Conservation (phyloP, 371 early-diverging fungal genomes). For the Mucor indicus region DNA sequence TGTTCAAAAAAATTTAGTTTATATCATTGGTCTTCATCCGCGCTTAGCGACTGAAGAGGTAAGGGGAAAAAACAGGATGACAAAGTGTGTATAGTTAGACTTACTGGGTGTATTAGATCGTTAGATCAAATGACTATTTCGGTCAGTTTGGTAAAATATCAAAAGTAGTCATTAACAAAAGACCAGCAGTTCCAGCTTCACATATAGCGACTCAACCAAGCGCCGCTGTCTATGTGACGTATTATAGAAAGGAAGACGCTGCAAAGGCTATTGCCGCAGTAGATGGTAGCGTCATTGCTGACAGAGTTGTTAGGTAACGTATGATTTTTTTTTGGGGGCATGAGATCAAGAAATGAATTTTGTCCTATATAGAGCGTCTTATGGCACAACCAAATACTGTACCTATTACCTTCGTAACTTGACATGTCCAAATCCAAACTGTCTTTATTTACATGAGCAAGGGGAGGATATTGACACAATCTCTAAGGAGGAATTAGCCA, state of each 20-base stretch:
- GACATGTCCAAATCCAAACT: conserved; percentile 76
- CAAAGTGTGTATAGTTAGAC: not conserved
- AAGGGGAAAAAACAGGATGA: conserved; percentile 6
- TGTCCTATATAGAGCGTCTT: conserved; percentile 62
- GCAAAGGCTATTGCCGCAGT: conserved; percentile 85
- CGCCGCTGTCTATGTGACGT: conserved; percentile 84
- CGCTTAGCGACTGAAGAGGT: conserved; percentile 89
- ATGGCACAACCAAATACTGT: conserved; percentile 92
- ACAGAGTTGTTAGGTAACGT: conserved; percentile 68
- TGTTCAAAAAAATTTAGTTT: conserved; percentile 93
- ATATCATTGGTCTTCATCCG: conserved; percentile 88
- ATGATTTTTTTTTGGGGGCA: not conserved
- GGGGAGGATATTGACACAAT: conserved; percentile 79
- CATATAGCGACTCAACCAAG: conserved; percentile 33
- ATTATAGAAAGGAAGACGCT: conserved; percentile 86
- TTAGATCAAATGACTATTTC: conserved; percentile 82
- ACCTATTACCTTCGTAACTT: conserved; percentile 77
- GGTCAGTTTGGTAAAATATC: conserved; percentile 94
- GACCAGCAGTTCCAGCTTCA: conserved; percentile 43
- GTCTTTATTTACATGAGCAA: conserved; percentile 86
- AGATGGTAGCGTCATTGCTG: conserved; percentile 87
- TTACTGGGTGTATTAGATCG: not conserved
- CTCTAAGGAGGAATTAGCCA: conserved; percentile 47
- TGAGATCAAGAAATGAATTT: too few species aligned
- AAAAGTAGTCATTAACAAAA: conserved; percentile 80